Evolutionary conservation across 495 filamentous ascomycete species (phyloP).

Genomic region (Xylaria cubensis): DNA sequence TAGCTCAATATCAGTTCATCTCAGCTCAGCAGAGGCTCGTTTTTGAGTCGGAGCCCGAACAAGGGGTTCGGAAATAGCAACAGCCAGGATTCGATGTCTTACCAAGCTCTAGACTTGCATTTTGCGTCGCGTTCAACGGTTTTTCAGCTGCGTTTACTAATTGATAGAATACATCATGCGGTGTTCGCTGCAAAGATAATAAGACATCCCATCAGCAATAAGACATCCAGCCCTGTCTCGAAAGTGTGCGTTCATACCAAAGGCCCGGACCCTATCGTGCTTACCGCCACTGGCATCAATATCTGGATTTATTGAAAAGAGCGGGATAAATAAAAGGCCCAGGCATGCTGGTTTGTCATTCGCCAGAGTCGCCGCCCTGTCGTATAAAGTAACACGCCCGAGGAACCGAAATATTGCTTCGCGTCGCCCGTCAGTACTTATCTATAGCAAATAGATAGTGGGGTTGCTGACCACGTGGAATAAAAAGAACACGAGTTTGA

Average conservation of each 20-base stretch:
- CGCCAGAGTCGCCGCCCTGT: background rate
- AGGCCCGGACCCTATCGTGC: background rate
- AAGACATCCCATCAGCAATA: background rate
- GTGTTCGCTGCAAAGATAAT: slow-evolving; percentile 1
- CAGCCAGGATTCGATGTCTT: background rate
- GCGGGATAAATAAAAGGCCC: background rate
- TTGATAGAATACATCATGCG: background rate
- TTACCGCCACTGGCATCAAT: background rate
- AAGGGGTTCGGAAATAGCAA: slow-evolving; percentile 8
- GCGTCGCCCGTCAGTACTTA: background rate
- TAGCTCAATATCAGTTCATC: background rate
- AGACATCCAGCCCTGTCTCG: background rate
- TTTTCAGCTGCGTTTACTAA: slow-evolving; percentile 10
- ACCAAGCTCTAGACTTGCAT: slow-evolving; percentile 15
- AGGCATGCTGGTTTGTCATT: background rate
- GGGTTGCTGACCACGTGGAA: slow-evolving; percentile 21
- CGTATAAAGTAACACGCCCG: background rate
- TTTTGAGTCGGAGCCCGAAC: background rate
- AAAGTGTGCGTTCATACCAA: background rate
- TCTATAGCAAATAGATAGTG: slow-evolving; percentile 21
- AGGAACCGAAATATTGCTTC: slow-evolving; percentile 2
- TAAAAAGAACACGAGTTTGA: slow-evolving; percentile 8
- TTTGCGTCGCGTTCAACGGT: slow-evolving; percentile 6
- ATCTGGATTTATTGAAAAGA: background rate
- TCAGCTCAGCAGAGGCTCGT: background rate